These are phyloP conservation scores for Aspergillus bertholletiae DNA, from an alignment of 495 filamentous ascomycete genomes.

Conservation along the genomic window DNA sequence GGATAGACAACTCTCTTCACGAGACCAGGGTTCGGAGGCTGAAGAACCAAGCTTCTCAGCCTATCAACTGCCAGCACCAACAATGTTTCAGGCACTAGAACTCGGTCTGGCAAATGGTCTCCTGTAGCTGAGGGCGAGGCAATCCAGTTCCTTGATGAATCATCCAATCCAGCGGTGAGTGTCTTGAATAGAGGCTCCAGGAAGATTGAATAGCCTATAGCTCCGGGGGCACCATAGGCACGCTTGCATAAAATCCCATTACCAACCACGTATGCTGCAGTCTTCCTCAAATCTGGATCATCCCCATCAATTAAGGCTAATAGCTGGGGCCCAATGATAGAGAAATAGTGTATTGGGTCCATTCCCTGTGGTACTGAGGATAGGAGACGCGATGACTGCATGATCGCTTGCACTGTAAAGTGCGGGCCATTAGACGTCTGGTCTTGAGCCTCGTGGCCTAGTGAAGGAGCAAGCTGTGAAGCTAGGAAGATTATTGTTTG, in stretches of 20 bases:
- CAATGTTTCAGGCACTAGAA: slow-evolving; percentile 20
- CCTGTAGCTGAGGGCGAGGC: neutral
- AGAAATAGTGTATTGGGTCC: slow-evolving; percentile 56
- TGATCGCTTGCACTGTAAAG: slow-evolving; percentile 70
- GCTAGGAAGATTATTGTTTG: slow-evolving; percentile 68
- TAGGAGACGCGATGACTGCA: slow-evolving; percentile 60
- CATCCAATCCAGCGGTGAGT: slow-evolving; percentile 52
- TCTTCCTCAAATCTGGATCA: slow-evolving; percentile 60
- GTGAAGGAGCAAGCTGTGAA: slow-evolving; percentile 51
- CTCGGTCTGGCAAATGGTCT: neutral
- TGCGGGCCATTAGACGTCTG: slow-evolving; percentile 49
- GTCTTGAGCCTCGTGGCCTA: slow-evolving; percentile 34
- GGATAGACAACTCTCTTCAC: slow-evolving; percentile 64
- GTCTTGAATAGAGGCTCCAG: slow-evolving; percentile 59
- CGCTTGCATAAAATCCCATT: slow-evolving; percentile 68
- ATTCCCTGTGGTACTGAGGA: slow-evolving; percentile 59
- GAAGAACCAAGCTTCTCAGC: slow-evolving; percentile 53
- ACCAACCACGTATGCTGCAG: slow-evolving; percentile 68
- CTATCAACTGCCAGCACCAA: slow-evolving; percentile 49
- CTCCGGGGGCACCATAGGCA: slow-evolving; percentile 62
- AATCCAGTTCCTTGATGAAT: slow-evolving; percentile 25
- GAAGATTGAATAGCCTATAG: slow-evolving; percentile 66
- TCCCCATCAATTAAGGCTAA: slow-evolving; percentile 62
- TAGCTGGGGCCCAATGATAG: slow-evolving; percentile 62
- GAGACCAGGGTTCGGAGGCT: slow-evolving; percentile 72